Evolutionary conservation across 2,329 filamentous ascomycete species (phyloP), one percentile per base, ranked within the genome.

Genomic region (Botrytis medusae): DNA sequence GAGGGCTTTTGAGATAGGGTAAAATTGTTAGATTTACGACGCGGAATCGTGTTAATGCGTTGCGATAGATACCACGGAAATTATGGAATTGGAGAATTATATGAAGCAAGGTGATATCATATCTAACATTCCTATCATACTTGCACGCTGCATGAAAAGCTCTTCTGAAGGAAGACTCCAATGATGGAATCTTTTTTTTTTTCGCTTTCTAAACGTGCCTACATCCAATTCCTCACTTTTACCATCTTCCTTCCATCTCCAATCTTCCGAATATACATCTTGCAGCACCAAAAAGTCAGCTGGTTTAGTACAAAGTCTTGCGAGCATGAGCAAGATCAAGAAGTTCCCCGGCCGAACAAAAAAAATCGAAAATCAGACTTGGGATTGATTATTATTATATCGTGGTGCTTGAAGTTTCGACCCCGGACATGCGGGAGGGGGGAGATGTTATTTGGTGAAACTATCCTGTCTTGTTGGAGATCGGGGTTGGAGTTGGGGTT

Each of bases 1-100:
- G 82, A 85, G 37, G 85, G 84, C 3, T 90, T 90, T 77, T 90
- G 69, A 78, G 1, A 20, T 10, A 18, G n/a, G n/a, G n/a, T n/a
- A 59, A 34, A 63, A 4, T 4, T n/a, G 48, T 29, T 29, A 32
- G 29, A 63, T 63, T 37, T 14, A 44, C n/a, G 34, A 44, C 4
- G 16, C 40, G 14, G 40, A 10, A 22, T 5, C 54, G 44, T 8
- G 18, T n/a, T 61, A 46, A n/a, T 54, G 25, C 20, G 29, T 63
- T 63, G n/a, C 29, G 22, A 59, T 69, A 32, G 65, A 70, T 70
- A 70, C 54, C 68, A 63, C 32, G 44, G 32, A 40, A 37, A 25
- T 63, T 69, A 42, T 29, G 48, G n/a, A 29, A 42, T 6, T 32
- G 48, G 37, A 44, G 22, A 68, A 54, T 37, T 29, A 68, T 42